phyloP scores from a whole-genome alignment of 1,139 yeast species.

The Kodamaea anthophila region DNA sequence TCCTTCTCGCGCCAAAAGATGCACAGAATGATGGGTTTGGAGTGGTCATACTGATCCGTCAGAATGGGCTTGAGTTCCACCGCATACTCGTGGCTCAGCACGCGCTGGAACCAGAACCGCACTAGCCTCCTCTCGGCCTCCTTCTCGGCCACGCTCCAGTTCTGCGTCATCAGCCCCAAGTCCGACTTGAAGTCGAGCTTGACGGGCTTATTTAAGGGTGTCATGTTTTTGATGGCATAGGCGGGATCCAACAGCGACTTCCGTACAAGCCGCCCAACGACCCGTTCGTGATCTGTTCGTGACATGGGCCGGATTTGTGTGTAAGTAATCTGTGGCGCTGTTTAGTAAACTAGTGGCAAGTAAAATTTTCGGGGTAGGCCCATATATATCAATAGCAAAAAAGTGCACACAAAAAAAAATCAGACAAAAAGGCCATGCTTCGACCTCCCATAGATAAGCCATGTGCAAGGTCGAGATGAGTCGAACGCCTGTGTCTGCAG shows the following conservation, averaged over 20 bases:
- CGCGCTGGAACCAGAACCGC: conserved; percentile 22
- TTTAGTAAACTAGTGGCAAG: conserved; percentile 1
- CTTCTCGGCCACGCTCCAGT: conserved; percentile 32
- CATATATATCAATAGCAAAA: no score
- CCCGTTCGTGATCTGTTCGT: not conserved
- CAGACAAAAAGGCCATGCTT: not conserved
- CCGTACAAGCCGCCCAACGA: conserved; percentile 6
- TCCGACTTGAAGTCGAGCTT: conserved; percentile 9
- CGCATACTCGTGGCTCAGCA: conserved; percentile 17
- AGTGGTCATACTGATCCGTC: conserved; percentile 18
- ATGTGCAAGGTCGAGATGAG: no score
- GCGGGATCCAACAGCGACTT: conserved; percentile 10
- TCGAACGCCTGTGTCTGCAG: no score
- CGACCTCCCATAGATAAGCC: no score
- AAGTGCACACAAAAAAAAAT: no score
- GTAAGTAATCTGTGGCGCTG: conserved; percentile 2
- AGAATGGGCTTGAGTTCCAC: conserved; percentile 22
- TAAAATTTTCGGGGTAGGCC: no score
- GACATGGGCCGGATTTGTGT: no score
- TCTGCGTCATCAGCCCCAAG: conserved; percentile 19
- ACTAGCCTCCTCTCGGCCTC: conserved; percentile 31
- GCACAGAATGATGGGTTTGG: conserved; percentile 46
- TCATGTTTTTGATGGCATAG: conserved; percentile 5
- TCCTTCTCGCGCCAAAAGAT: conserved; percentile 53
- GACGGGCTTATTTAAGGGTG: conserved; percentile 8